Evolutionary conservation across 1,284 basidiomycete genomes (phyloP), one percentile per base, ranked within the genome.

Genomic region (Earliella scabrosa): DNA sequence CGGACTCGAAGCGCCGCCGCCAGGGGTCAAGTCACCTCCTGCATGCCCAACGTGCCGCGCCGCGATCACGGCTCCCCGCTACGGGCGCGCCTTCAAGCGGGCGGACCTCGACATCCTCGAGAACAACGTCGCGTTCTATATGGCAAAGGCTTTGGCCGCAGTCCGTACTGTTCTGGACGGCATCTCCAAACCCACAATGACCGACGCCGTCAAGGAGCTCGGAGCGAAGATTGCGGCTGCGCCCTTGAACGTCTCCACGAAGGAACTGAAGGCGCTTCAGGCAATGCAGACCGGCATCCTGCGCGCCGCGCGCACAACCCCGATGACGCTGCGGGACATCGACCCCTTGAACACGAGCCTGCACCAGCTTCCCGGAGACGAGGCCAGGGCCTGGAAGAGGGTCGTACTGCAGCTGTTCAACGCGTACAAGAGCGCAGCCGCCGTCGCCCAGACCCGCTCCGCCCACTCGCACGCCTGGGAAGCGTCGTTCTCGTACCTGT

Each of bases 61-160:
- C 1, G 73, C 77, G 2, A 81, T 87, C 60, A 80, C 75, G 0
- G 72, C 79, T 9, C 78, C 77, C 3, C 78, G 84, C 11, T 86
- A 87, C 67, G 81, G 85, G 2, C 80, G 87, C 1, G 71, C 83
- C 24, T 80, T 77, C 66, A 90, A 89, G 66, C 77, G 83, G 7
- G 84, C 85, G 0, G 71, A 80, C 54, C 70, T 87, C 24, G 85
- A 88, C 56, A 82, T 89, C 23, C 67, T 87, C 34, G 87, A 89
- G 63, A 76, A 78, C 49, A 87, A 88, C 54, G 76, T 87, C 16
- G 80, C 83, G 0, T 74, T 75, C 24, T 71, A 73, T 27, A 82
- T 86, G 81, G 78, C 80, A 0, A 65, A 63, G 13, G 71, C 73
- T 9, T 73, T 87, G 4, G 63, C 59, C 18, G 49, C 54, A 0